Percentiles rank a stretch among this genome's conserved stretches.
Evolutionary conservation across 2,329 filamentous ascomycete species (phyloP).

Genomic region (Botrytis medusae): DNA sequence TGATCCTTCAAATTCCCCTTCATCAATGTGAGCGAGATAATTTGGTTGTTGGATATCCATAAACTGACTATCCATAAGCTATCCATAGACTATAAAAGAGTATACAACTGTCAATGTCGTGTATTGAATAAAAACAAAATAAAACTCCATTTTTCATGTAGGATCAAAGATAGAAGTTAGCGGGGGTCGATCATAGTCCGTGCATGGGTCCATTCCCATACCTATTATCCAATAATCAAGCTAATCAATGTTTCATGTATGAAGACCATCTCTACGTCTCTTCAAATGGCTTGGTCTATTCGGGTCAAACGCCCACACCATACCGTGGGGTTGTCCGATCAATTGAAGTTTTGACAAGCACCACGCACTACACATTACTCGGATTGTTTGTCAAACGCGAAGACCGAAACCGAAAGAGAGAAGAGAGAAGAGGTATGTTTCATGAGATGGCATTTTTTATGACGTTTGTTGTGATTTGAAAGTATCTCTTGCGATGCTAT

Average conservation of each 20-base stretch:
- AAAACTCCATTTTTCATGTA: neutral
- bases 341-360: neutral
- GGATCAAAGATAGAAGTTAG: slow-evolving; percentile 9
- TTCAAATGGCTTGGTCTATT: neutral
- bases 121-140: neutral
- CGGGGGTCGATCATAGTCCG: slow-evolving; percentile 4
- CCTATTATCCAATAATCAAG: neutral
- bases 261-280: neutral
- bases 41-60: neutral
- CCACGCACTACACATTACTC: neutral
- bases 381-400: slow-evolving; percentile 15
- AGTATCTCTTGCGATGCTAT: neutral
- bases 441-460: neutral
- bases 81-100: neutral
- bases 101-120: neutral
- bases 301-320: slow-evolving; percentile 3
- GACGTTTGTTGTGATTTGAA: neutral
- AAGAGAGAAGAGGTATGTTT: neutral
- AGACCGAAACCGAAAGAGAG: slow-evolving; percentile 10
- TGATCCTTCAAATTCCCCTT: neutral
- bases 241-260: slow-evolving; percentile 1
- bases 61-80: neutral
- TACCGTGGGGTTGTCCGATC: slow-evolving; percentile 19
- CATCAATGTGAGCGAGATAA: neutral
- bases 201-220: neutral